Evolutionary conservation across 78 protist species (phyloP), one percentile per base, ranked within the genome.

Genomic region (Mastigamoeba balamuthi): DNA sequence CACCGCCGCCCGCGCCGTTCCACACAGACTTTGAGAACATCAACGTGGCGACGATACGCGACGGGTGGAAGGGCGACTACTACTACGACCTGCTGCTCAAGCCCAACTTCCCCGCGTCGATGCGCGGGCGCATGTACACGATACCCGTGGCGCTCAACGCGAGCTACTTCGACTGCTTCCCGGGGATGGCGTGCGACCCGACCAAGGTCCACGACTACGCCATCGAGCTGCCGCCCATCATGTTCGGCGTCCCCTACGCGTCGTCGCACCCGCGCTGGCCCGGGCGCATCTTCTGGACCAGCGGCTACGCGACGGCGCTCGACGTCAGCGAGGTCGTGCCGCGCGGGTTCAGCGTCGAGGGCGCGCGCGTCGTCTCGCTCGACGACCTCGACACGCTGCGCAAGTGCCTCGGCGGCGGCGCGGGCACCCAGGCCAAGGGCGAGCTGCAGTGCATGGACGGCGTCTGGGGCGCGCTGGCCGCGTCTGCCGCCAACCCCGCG

Each of bases 1-100:
- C n/a, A n/a, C n/a, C n/a, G n/a, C n/a, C n/a, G n/a, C n/a, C n/a
- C n/a, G n/a, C n/a, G n/a, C n/a, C n/a, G n/a, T n/a, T n/a, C n/a
- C n/a, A n/a, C n/a, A n/a, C n/a, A n/a, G 38, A 70, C 74, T 70
- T 70, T 41, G 53, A 70, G 67, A 6, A 30, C 74, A 37, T 70
- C 74, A 70, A 70, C 53, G 63, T 70, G 7, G 74, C 63, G n/a
- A 66, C 69, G n/a, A 66, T 66, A 17, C 69, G 69, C 8, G 69
- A 66, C 9, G 69, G 69, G 7, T 66, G 23, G 41, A 9, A 66
- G 23, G 69, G 69, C 7, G 23, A 66, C 69, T 66, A 66, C 23
- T 66, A 66, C 23, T 66, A 66, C 69, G 8, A 30, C 30, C 7
- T 66, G 41, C 10, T 17, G 30, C 41, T 66, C n/a, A 9, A 7